Percentiles rank a stretch among this genome's conserved stretches.
Evolutionary conservation across 495 filamentous ascomycete species (phyloP).

Genomic region (Elasticomyces elasticus): DNA sequence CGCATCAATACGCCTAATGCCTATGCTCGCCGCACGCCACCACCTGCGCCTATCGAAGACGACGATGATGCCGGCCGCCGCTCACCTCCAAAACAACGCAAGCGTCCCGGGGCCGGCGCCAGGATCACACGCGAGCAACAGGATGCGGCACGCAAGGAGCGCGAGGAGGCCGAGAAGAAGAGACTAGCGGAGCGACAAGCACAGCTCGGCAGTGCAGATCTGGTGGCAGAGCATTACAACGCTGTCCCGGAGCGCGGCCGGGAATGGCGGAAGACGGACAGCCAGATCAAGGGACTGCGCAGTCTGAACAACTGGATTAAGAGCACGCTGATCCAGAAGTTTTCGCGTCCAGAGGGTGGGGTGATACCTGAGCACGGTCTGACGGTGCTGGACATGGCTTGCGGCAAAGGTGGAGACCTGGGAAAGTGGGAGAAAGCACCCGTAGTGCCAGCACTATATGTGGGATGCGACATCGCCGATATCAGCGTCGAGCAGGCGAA

Average conservation of each 20-base stretch:
- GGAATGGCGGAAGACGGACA: slow-evolving; percentile 88
- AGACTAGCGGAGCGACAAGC: slow-evolving; percentile 29
- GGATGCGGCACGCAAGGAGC: slow-evolving; percentile 51
- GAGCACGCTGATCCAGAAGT: slow-evolving; percentile 91
- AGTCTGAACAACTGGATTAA: slow-evolving; percentile 99
- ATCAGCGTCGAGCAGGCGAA: slow-evolving; percentile 81
- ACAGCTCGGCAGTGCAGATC: slow-evolving; percentile 41
- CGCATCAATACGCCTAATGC: slow-evolving; percentile 17
- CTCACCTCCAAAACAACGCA: slow-evolving; percentile 57
- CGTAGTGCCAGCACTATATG: slow-evolving; percentile 74
- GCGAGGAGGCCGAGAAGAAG: slow-evolving; percentile 43
- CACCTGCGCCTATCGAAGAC: slow-evolving; percentile 11
- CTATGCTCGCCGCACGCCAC: slow-evolving; percentile 24
- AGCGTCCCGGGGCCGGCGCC: slow-evolving; percentile 74
- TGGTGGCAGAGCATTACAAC: slow-evolving; percentile 90
- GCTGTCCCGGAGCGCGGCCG: slow-evolving; percentile 84
- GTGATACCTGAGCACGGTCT: slow-evolving; percentile 40
- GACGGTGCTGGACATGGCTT: slow-evolving; percentile 83
- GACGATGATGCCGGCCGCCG: slow-evolving; percentile 15
- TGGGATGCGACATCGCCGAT: slow-evolving; percentile 86
- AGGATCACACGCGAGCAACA: slow-evolving; percentile 60
- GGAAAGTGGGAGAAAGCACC: slow-evolving; percentile 91
- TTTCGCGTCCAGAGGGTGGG: slow-evolving; percentile 67
- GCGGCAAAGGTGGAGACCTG: slow-evolving; percentile 91
- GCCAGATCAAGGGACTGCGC: slow-evolving; percentile 84